These are phyloP conservation scores for Xylaria sp. DNA, from an alignment of 2,329 filamentous ascomycete genomes.

Conservation along the genomic window DNA sequence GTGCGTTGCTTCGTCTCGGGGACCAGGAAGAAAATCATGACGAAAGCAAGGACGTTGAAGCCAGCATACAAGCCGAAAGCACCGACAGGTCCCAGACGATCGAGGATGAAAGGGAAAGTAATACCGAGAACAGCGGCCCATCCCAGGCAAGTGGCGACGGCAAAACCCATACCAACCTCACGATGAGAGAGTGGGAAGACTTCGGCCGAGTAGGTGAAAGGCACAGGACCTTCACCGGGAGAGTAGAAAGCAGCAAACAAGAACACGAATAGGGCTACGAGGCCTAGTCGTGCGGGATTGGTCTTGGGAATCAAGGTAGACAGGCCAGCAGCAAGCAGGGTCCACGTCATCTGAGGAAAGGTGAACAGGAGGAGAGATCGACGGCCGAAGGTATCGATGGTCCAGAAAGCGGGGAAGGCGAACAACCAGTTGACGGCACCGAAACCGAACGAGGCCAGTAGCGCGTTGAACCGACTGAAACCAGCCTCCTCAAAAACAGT, in stretches of 20 bases:
- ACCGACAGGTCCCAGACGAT: slow-evolving; percentile 50
- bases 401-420: slow-evolving; percentile 68
- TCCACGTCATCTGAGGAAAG: slow-evolving; percentile 72
- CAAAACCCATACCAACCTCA: slow-evolving; percentile 73
- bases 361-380: slow-evolving; percentile 67
- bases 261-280: slow-evolving; percentile 65
- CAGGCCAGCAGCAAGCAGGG: slow-evolving; percentile 66
- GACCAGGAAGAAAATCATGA: slow-evolving; percentile 55
- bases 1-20: slow-evolving; percentile 58
- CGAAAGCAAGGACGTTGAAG: slow-evolving; percentile 52
- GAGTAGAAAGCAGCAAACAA: slow-evolving; percentile 68
- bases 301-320: slow-evolving; percentile 55
- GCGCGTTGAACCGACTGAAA: slow-evolving; percentile 58
- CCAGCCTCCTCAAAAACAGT: slow-evolving; percentile 66
- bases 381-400: slow-evolving; percentile 71
- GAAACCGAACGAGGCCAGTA: slow-evolving; percentile 69
- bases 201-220: slow-evolving; percentile 72
- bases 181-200: slow-evolving; percentile 73
- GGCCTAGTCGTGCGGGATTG: slow-evolving; percentile 41
- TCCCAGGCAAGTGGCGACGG: slow-evolving; percentile 68
- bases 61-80: slow-evolving; percentile 55
- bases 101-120: slow-evolving; percentile 65
- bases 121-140: slow-evolving; percentile 67
- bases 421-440: slow-evolving; percentile 70
- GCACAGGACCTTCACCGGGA: slow-evolving; percentile 69